Conservation (phyloP, 352 stramenopile species). For the Plasmopara muralis region DNA sequence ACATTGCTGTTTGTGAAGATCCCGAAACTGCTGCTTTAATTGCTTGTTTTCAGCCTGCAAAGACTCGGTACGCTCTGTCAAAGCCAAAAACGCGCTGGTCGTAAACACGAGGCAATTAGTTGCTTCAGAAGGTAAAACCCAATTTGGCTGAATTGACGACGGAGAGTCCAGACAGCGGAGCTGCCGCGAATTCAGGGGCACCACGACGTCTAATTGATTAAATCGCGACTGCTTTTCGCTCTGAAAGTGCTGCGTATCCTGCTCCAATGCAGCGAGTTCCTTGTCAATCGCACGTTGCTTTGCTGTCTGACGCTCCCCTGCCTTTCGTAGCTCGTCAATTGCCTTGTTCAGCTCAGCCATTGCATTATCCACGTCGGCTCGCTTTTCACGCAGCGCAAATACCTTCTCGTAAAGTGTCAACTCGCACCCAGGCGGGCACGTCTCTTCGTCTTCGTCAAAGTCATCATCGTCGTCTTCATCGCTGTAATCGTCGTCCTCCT, state of each 20-base stretch:
- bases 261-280: constrained; percentile 79
- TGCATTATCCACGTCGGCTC: constrained; percentile 87
- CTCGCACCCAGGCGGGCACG: constrained; percentile 86
- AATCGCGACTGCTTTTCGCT: constrained; percentile 91
- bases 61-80: constrained; percentile 69
- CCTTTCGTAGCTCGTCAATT: constrained; percentile 86
- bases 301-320: constrained; percentile 70
- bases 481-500: constrained; percentile 65
- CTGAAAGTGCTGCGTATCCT: constrained; percentile 89
- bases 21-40: constrained; percentile 77
- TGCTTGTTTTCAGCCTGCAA: constrained; percentile 80
- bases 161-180: constrained; percentile 51
- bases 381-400: constrained; percentile 86
- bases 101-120: constrained; percentile 67
- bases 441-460: constrained; percentile 89
- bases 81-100: constrained; percentile 42
- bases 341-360: constrained; percentile 78
- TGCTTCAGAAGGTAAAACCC: constrained; percentile 49
- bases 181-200: constrained; percentile 70
- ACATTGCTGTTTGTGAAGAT: constrained; percentile 84
- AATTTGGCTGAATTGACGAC: constrained; percentile 20
- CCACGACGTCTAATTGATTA: constrained; percentile 82
- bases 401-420: constrained; percentile 89
- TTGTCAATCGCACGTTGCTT: constrained; percentile 90
- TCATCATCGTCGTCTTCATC: constrained; percentile 88